Evolutionary conservation across 2,329 filamentous ascomycete genomes (phyloP).

Genomic region (Aspergillus candidus): DNA sequence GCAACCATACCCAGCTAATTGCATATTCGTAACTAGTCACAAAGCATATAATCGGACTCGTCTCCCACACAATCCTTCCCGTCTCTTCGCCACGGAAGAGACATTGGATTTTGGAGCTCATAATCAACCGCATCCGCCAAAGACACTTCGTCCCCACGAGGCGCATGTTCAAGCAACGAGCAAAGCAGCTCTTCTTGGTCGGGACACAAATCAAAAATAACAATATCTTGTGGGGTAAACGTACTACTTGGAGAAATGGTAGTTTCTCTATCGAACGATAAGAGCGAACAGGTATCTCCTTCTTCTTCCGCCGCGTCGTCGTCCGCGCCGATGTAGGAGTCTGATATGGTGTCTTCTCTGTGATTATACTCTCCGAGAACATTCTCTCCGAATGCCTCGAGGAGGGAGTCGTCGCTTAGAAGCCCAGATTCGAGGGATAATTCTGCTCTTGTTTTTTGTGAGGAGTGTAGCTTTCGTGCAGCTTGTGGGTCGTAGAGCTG

Average conservation of each 20-base stretch:
- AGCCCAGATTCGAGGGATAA: not conserved
- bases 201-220: no score
- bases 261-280: conserved; percentile 4
- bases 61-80: not conserved
- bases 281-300: not conserved
- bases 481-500: conserved; percentile 15
- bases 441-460: not conserved
- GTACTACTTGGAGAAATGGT: not conserved
- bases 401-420: conserved; percentile 2
- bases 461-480: conserved; percentile 5
- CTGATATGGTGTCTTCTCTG: not conserved
- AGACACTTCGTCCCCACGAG: conserved; percentile 2
- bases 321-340: conserved; percentile 4
- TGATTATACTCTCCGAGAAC: not conserved
- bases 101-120: not conserved
- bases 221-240: no score
- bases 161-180: not conserved
- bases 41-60: conserved; percentile 7
- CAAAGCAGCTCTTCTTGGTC: no score
- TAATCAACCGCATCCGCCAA: not conserved
- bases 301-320: not conserved
- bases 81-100: not conserved
- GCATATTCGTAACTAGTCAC: not conserved
- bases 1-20: not conserved
- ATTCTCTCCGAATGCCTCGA: conserved; percentile 1